phyloP scores from a whole-genome alignment of 768 basidiomycete species.

The Auriscalpium microsporum region DNA sequence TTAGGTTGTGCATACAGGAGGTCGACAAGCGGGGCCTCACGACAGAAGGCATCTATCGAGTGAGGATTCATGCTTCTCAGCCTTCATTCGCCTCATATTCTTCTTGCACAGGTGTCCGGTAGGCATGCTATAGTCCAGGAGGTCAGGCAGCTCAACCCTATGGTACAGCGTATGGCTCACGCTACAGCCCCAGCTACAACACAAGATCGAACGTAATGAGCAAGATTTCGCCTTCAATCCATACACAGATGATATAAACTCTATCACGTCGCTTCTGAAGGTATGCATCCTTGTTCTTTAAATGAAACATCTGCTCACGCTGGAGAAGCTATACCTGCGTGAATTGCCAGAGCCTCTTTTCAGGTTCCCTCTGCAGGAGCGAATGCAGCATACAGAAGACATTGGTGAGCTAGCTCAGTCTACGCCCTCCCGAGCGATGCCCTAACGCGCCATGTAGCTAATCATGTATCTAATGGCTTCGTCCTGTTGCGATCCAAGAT shows the following conservation, averaged over 20 bases:
- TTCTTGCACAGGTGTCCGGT: constrained; percentile 56
- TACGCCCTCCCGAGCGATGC: neutral
- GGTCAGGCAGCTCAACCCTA: constrained; percentile 32
- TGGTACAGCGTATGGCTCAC: constrained; percentile 3
- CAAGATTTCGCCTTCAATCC: constrained; percentile 62
- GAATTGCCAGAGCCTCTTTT: constrained; percentile 89
- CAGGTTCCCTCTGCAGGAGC: constrained; percentile 69
- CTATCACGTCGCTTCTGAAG: constrained; percentile 80
- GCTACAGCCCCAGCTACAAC: constrained; percentile 50
- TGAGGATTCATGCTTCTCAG: constrained; percentile 23
- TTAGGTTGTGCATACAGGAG: constrained; percentile 73
- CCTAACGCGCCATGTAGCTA: constrained; percentile 34
- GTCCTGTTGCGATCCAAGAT: constrained; percentile 80
- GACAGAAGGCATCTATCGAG: constrained; percentile 74
- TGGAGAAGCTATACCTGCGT: constrained; percentile 61
- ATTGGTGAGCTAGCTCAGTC: constrained; percentile 39
- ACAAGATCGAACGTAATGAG: constrained; percentile 83
- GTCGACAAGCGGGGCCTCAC: constrained; percentile 75
- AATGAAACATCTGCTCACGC: neutral
- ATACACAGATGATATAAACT: constrained; percentile 69
- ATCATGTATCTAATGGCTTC: constrained; percentile 65
- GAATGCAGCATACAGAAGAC: constrained; percentile 72
- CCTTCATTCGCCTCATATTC: constrained; percentile 1
- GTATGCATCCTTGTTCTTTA: constrained; percentile 28
- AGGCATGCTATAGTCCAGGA: constrained; percentile 79